Evolutionary conservation across 306 rosid species (phyloP).

Genomic region (Abrus precatorius): DNA sequence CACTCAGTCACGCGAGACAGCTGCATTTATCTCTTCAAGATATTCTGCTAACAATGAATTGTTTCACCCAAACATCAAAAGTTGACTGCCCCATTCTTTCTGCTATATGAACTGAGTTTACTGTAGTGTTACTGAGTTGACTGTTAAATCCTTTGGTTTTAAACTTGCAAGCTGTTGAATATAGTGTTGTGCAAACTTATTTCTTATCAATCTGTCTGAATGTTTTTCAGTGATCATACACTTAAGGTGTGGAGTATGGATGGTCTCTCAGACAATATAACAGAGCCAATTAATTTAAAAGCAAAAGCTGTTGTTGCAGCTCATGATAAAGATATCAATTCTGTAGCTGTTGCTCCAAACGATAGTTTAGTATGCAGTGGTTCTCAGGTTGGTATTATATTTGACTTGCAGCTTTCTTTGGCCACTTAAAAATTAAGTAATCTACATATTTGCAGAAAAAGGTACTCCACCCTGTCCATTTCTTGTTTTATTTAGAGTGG

Average conservation of each 20-base stretch:
- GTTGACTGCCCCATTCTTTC: constrained; percentile 26
- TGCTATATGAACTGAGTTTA: constrained; percentile 27
- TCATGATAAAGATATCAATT: constrained; percentile 96
- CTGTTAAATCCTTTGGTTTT: constrained; percentile 12
- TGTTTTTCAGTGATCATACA: constrained; percentile 80
- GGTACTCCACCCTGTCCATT: background rate
- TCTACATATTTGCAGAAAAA: constrained; percentile 24
- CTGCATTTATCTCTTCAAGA: constrained; percentile 14
- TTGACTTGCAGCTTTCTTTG: constrained; percentile 31
- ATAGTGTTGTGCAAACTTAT: constrained; percentile 17
- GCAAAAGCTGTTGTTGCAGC: constrained; percentile 94
- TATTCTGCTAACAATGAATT: constrained; percentile 19
- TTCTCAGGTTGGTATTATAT: constrained; percentile 80
- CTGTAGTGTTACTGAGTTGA: background rate
- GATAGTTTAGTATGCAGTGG: constrained; percentile 97
- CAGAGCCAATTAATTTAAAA: constrained; percentile 69
- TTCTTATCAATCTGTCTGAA: constrained; percentile 30
- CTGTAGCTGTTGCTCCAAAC: constrained; percentile 94
- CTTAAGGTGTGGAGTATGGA: constrained; percentile 93
- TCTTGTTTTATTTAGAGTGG: background rate
- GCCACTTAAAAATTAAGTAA: constrained; percentile 19
- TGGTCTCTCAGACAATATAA: constrained; percentile 59
- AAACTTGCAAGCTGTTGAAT: background rate
- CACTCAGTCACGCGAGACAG: constrained; percentile 6
- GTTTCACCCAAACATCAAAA: constrained; percentile 17